Evolutionary conservation across 2,329 filamentous ascomycete species (phyloP).

Genomic region (Diaporthe batatas): DNA sequence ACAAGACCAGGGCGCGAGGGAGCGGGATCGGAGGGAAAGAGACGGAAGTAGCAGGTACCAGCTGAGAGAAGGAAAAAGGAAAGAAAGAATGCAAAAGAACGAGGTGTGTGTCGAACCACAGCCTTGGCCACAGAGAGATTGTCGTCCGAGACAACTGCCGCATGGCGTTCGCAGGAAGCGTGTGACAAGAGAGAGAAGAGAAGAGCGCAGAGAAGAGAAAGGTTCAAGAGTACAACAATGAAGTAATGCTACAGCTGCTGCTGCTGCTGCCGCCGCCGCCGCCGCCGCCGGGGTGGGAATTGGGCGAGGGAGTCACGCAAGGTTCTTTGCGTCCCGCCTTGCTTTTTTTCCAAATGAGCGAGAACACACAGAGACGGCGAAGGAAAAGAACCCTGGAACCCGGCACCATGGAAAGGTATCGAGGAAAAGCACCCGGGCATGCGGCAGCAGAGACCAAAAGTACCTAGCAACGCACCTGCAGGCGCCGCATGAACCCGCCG

Average conservation of each 20-base stretch:
- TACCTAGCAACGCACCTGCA: slow-evolving; percentile 1
- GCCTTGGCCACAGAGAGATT: slow-evolving; percentile 21
- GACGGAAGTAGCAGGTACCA: not conserved
- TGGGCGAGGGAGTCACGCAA: not conserved
- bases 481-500: slow-evolving; percentile 20
- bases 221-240: not conserved
- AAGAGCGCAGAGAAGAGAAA: not conserved
- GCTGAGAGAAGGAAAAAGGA: not conserved
- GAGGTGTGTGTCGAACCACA: slow-evolving; percentile 12
- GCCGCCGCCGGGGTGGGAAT: no score
- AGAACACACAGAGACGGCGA: no score
- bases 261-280: not conserved
- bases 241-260: not conserved
- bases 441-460: slow-evolving; percentile 5
- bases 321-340: not conserved
- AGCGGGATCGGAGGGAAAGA: not conserved
- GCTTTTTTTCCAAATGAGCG: not conserved
- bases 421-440: not conserved
- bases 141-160: slow-evolving; percentile 40
- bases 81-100: not conserved
- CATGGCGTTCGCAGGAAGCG: slow-evolving; percentile 33
- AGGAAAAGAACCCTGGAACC: slow-evolving; percentile 5
- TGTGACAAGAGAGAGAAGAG: slow-evolving; percentile 3
- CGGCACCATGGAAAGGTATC: slow-evolving; percentile 18
- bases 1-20: not conserved